These are phyloP conservation scores for Pseudogymnoascus sp. DNA, from an alignment of 2,329 filamentous ascomycete species.

Conservation along the genomic window DNA sequence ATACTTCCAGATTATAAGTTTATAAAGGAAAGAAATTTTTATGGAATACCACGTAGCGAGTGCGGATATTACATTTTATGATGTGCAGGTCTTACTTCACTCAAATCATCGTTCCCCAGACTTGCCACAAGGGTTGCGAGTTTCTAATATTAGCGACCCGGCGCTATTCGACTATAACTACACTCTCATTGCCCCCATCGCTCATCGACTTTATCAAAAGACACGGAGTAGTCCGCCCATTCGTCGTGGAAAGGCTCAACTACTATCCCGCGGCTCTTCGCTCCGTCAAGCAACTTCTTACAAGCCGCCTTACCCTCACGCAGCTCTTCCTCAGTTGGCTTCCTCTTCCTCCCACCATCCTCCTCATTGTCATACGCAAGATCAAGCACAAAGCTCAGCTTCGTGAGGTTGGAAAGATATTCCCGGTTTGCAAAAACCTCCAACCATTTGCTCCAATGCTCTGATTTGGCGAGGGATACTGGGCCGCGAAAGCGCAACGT, in stretches of 20 bases:
- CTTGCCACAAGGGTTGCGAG: background rate
- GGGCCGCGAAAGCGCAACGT: background rate
- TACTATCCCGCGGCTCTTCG: background rate
- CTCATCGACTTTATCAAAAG: background rate
- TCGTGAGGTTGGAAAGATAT: background rate
- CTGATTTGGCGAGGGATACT: background rate
- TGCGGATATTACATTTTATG: background rate
- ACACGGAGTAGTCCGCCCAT: background rate
- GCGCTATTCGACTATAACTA: background rate
- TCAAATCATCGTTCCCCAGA: background rate
- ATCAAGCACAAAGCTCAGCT: slow-evolving; percentile 9
- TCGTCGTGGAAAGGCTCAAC: background rate
- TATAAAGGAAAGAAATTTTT: too few relatives aligned
- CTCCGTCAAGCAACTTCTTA: background rate
- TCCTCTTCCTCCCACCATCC: background rate
- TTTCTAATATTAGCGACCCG: background rate
- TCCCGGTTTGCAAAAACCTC: background rate
- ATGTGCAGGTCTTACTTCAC: background rate
- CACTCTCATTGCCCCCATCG: background rate
- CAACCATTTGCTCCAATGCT: background rate
- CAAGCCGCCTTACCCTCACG: background rate
- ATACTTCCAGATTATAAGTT: too few relatives aligned
- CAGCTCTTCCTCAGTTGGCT: background rate
- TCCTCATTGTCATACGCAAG: slow-evolving; percentile 18
- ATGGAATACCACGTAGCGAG: too few relatives aligned